Evolutionary conservation across 495 filamentous ascomycete genomes (phyloP).

Genomic region (Penicillium nucicola): DNA sequence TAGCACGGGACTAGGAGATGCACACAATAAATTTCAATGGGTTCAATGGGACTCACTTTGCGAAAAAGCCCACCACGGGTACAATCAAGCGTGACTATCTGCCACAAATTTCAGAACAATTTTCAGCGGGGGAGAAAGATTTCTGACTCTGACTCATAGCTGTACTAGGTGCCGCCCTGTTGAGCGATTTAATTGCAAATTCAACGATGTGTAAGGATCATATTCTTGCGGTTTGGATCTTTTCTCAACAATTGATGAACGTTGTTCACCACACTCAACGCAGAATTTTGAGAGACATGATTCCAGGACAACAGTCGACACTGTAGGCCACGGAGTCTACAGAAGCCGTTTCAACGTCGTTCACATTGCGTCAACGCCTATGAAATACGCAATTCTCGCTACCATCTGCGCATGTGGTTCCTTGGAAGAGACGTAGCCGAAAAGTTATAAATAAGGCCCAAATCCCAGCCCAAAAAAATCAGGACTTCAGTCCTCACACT

Average conservation of each 20-base stretch:
- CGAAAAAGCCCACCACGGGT: no score
- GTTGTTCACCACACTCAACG: neutral
- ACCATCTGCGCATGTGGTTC: slow-evolving; percentile 1
- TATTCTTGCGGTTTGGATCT: neutral
- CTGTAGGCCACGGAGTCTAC: neutral
- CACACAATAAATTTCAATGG: no score
- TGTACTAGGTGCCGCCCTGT: neutral
- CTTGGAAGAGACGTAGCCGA: no score
- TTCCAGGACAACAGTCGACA: neutral
- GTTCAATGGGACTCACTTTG: no score
- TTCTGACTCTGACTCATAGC: no score
- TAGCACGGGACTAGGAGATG: no score
- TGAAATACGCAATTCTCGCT: neutral
- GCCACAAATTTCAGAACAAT: no score
- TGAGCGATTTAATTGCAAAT: neutral
- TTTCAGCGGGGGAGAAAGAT: no score
- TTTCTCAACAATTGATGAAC: neutral
- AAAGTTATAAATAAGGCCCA: no score
- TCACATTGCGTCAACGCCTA: neutral
- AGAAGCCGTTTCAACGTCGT: slow-evolving; percentile 1
- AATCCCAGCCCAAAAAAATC: no score
- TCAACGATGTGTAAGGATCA: neutral
- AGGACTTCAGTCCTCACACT: no score
- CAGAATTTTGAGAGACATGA: neutral
- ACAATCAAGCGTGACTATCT: no score